Conservation (phyloP, 208 protist species). For the Leishmania braziliensis region DNA sequence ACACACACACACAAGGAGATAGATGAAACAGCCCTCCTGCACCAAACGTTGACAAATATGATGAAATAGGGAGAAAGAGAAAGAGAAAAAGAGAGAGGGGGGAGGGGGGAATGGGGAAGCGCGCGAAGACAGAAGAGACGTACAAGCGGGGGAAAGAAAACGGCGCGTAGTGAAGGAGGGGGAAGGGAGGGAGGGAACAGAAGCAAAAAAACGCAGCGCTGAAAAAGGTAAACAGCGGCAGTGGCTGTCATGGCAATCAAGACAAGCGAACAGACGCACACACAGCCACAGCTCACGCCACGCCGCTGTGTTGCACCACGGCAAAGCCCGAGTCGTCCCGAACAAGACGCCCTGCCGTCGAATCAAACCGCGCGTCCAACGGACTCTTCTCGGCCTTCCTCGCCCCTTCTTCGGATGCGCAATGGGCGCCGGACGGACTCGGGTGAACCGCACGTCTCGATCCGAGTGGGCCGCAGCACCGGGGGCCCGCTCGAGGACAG, state of each 20-base stretch:
- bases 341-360: too few relatives aligned
- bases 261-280: background rate
- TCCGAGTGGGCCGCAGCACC: too few relatives aligned
- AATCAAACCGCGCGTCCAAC: too few relatives aligned
- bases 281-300: background rate
- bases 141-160: background rate
- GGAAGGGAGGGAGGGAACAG: background rate
- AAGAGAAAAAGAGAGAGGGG: background rate
- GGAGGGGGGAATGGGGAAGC: background rate
- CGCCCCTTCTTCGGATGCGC: too few relatives aligned
- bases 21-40: background rate
- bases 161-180: background rate
- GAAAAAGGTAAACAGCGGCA: background rate
- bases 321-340: too few relatives aligned
- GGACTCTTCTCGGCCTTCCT: too few relatives aligned
- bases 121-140: background rate
- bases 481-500: too few relatives aligned
- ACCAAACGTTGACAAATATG: background rate
- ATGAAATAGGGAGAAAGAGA: background rate
- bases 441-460: too few relatives aligned
- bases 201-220: background rate
- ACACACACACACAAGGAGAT: background rate
- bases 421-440: too few relatives aligned
- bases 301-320: too few relatives aligned
- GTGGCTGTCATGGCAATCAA: background rate